Evolutionary conservation across 345 rosid genomes (phyloP), one percentile per base, ranked within the genome.

Genomic region (Carallia brachiata): DNA sequence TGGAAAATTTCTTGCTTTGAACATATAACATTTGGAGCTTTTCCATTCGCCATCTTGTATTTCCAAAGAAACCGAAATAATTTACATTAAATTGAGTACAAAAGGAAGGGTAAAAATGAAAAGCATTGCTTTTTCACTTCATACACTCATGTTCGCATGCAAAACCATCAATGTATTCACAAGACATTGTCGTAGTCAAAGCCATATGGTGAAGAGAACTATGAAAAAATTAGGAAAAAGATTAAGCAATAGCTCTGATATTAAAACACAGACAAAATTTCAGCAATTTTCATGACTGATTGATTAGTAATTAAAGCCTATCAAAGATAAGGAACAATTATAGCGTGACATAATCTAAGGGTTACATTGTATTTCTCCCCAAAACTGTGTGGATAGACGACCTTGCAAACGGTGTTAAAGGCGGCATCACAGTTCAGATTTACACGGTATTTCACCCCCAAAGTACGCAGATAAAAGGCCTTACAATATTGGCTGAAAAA

Each of bases 1-100:
- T 44, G 44, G 30, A 71, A 44, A 67, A 78, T 63, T 54, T 74
- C 44, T 53, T 36, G 50, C 60, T 34, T 62, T 58, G 65, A 62
- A 54, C 40, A 53, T 50, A 57, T 37, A 63, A 70, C 39, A 52
- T 61, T 61, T 57, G 44, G 69, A 50, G 39, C 37, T 17, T 36
- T 62, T 34, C 12, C 37, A 4, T 54, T 47, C n/a, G 66, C 18
- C 13, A 59, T 32, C 7, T 52, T 48, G 15, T 36, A 54, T 44
- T 60, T 50, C 31, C 53, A 50, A 5, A 36, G 5, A 61, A 64
- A 57, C 4, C 30, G 31, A 17, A 3, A 36, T 6, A 27, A 27
- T 44, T 44, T 44, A 44, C 50, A 44, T 4, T 44, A 44, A 44
- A 44, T 44, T 44, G 50, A 12, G 50, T 44, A 12, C 16, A 44